phyloP scores from a whole-genome alignment of 2,329 filamentous ascomycete genomes.

The Phialophora macrospora region DNA sequence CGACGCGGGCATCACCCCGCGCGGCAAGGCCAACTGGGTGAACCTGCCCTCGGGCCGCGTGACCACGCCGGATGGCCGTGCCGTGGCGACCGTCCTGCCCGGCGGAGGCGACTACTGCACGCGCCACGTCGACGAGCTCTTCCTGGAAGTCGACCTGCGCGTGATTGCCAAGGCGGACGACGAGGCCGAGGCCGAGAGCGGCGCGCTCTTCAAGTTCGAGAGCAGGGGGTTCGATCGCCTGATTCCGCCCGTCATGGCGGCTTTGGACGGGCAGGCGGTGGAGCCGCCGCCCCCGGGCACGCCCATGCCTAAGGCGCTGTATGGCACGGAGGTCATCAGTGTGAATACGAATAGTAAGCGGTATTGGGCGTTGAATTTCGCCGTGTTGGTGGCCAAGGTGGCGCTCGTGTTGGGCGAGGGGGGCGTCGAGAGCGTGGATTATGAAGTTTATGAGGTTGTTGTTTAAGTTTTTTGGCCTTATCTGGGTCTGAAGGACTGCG shows the following conservation, averaged over 20 bases:
- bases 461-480: neutral
- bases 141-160: conserved; percentile 12
- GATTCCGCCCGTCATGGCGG: conserved; percentile 8
- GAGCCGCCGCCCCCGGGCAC: neutral
- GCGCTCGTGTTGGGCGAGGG: conserved; percentile 7
- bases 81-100: conserved; percentile 7
- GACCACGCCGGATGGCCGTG: neutral
- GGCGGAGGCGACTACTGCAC: conserved; percentile 19
- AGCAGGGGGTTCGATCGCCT: conserved; percentile 10
- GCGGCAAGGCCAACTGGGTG: conserved; percentile 12
- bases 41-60: neutral
- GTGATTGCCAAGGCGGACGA: neutral
- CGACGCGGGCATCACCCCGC: conserved; percentile 12
- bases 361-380: conserved; percentile 16
- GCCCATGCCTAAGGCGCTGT: conserved; percentile 6
- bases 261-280: neutral
- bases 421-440: conserved; percentile 12
- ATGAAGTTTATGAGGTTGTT: conserved; percentile 16
- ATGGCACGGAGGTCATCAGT: conserved; percentile 13
- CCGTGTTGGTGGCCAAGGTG: conserved; percentile 14
- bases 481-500: neutral
- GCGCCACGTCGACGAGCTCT: conserved; percentile 14
- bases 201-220: conserved; percentile 16
- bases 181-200: neutral
- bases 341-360: conserved; percentile 14